These are phyloP conservation scores for Daedaleopsis sinensis DNA, from an alignment of 768 basidiomycete genomes.

Conservation along the genomic window DNA sequence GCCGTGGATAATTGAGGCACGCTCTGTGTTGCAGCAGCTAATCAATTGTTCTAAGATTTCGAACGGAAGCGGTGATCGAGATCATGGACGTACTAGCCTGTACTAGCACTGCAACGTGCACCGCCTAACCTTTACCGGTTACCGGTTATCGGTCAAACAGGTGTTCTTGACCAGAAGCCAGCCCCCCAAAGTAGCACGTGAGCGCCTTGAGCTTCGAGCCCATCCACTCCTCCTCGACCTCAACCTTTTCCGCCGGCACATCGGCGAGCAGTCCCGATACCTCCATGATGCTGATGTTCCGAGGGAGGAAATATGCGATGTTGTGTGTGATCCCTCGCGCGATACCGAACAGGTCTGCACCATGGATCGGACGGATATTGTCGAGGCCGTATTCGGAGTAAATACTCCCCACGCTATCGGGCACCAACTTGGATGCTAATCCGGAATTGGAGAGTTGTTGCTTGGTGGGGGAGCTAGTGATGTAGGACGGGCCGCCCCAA, in stretches of 20 bases:
- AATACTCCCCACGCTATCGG: conserved; percentile 16
- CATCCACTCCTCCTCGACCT: conserved; percentile 98
- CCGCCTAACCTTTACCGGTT: not conserved
- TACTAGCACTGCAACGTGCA: not conserved
- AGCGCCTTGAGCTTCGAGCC: conserved; percentile 90
- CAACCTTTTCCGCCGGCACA: conserved; percentile 57
- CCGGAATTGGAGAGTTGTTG: not conserved
- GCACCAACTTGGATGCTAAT: not conserved
- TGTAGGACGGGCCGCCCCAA: conserved; percentile 88
- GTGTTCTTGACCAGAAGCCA: conserved; percentile 68
- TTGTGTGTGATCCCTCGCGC: conserved; percentile 74
- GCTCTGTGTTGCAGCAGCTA: no score
- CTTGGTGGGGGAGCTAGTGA: conserved; percentile 40
- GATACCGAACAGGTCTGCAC: conserved; percentile 78
- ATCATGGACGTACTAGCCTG: not conserved
- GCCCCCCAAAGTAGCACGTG: conserved; percentile 91
- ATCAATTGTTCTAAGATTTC: no score
- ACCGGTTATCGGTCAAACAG: conserved; percentile 36
- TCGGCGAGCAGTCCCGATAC: conserved; percentile 54
- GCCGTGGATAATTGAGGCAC: no score
- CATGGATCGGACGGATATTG: conserved; percentile 78
- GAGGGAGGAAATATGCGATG: conserved; percentile 88
- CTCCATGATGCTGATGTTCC: conserved; percentile 77
- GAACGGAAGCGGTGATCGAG: not conserved
- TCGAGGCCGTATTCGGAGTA: conserved; percentile 63